A percentile compares a stretch with the other conserved stretches of the same genome.
Evolutionary conservation across 2,329 filamentous ascomycete genomes (phyloP).

Genomic region (Sporothrix brunneoviolacea): DNA sequence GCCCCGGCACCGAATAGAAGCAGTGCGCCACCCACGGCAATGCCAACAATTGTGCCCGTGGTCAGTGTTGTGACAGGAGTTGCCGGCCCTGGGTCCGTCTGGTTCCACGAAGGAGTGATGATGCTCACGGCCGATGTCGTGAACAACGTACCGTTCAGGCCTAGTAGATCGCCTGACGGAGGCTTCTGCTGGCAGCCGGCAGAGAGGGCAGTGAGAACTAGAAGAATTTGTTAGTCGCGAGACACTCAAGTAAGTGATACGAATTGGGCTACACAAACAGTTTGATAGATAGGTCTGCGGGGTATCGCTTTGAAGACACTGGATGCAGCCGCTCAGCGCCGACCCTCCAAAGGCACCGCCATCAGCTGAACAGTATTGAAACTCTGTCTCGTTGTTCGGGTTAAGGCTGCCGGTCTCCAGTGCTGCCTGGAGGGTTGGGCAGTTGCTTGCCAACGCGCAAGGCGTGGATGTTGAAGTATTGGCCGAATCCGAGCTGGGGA

Average conservation of each 20-base stretch:
- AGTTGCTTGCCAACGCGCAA: constrained; percentile 37
- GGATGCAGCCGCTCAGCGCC: constrained; percentile 31
- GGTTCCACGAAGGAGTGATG: constrained; percentile 26
- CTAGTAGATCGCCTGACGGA: constrained; percentile 29
- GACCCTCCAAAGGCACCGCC: constrained; percentile 27
- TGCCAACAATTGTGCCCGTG: constrained; percentile 46
- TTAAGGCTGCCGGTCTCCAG: constrained; percentile 29
- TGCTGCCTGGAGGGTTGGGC: constrained; percentile 32
- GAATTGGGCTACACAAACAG: constrained; percentile 41
- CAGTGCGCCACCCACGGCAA: constrained; percentile 40
- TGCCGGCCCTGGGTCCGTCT: constrained; percentile 21
- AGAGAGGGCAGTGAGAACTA: constrained; percentile 41
- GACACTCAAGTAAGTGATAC: too few species aligned
- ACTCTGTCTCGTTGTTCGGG: constrained; percentile 22
- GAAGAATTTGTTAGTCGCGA: not conserved
- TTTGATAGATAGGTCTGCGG: constrained; percentile 41
- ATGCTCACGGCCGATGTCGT: constrained; percentile 31
- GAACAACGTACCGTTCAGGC: constrained; percentile 40
- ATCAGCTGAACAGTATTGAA: constrained; percentile 37
- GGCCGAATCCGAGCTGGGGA: constrained; percentile 23
- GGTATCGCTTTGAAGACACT: constrained; percentile 36
- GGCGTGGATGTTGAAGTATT: constrained; percentile 35
- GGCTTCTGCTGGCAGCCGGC: constrained; percentile 43
- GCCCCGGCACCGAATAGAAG: constrained; percentile 35
- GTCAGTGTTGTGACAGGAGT: constrained; percentile 28